phyloP scores from a whole-genome alignment of 805 yeast species.

The Osmozyma mogii region DNA sequence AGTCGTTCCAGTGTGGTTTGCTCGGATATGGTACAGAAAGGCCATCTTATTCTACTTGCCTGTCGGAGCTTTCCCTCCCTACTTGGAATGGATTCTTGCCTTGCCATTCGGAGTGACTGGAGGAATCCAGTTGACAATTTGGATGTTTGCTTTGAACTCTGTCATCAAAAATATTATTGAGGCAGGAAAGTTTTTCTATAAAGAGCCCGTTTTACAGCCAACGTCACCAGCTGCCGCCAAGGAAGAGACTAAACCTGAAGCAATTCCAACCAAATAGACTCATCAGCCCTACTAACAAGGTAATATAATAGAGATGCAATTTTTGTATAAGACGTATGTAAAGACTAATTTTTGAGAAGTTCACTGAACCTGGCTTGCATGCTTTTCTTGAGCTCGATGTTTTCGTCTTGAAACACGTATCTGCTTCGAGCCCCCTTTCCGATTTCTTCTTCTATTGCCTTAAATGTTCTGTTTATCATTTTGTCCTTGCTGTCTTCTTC shows the following conservation, averaged over 20 bases:
- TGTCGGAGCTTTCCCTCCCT: conserved; percentile 44
- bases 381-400: conserved; percentile 4
- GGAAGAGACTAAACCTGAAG: too few relatives aligned
- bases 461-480: conserved; percentile 3
- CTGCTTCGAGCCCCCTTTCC: conserved; percentile 5
- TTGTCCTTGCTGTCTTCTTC: background rate
- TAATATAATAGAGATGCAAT: too few relatives aligned
- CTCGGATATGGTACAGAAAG: conserved; percentile 47
- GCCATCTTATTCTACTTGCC: conserved; percentile 54
- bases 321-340: too few relatives aligned
- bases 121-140: conserved; percentile 49
- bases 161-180: too few relatives aligned
- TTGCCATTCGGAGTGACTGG: conserved; percentile 59
- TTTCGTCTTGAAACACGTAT: conserved; percentile 7
- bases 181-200: too few relatives aligned
- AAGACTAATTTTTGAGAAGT: too few relatives aligned
- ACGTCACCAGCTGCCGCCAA: too few relatives aligned
- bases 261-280: too few relatives aligned
- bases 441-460: conserved; percentile 3
- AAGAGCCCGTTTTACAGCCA: too few relatives aligned
- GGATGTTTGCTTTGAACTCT: conserved; percentile 40
- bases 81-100: conserved; percentile 49
- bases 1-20: conserved; percentile 38
- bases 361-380: conserved; percentile 11
- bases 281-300: too few relatives aligned